Evolutionary conservation across 2,329 filamentous ascomycete species (phyloP), one percentile per base, ranked within the genome.

Genomic region (Fusarium anthophilum): DNA sequence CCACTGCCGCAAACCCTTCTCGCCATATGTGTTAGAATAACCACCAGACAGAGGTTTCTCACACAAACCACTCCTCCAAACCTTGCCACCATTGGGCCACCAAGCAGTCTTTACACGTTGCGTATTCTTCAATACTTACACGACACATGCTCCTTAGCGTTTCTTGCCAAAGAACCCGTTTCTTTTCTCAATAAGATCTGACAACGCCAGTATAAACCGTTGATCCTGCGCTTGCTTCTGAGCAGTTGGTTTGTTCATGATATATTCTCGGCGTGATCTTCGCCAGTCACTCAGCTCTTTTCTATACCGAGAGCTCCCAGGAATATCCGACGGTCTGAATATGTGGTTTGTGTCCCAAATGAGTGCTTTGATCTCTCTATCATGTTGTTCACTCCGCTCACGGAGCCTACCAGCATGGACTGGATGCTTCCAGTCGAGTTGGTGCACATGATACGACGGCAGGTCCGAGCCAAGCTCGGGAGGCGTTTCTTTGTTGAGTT

Each of bases 401-500:
- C 24, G 26, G 20, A 63, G 57, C 15, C 45, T 53, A 15, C 15
- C n/a, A 32, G 43, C 41, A 17, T 44, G 10, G 12, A 67, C 20
- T 14, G 56, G 55, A 26, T 35, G 26, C 12, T 56, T 37, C 66
- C 62, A 62, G 44, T 56, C 38, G n/a, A 67, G 30, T 26, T 63
- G 63, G 32, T 72, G 50, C 13, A 71, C 56, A 47, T 62, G 28
- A 20, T 59, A 70, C 26, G 32, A 35, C 13, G 57, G 62, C 8
- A 70, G 48, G 17, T 44, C 24, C 32, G 38, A 37, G 15, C 35
- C 39, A 38, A 17, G 6, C 10, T 55, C 47, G 12, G 10, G 20
- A 30, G 8, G n/a, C 14, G 18, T 44, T 28, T 14, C 43, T 7
- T 18, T 41, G 9, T 38, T 20, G 15, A 39, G 15, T 18, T n/a